Conservation (phyloP, 148 eudicot genomes). For the Oxyria digyna region DNA sequence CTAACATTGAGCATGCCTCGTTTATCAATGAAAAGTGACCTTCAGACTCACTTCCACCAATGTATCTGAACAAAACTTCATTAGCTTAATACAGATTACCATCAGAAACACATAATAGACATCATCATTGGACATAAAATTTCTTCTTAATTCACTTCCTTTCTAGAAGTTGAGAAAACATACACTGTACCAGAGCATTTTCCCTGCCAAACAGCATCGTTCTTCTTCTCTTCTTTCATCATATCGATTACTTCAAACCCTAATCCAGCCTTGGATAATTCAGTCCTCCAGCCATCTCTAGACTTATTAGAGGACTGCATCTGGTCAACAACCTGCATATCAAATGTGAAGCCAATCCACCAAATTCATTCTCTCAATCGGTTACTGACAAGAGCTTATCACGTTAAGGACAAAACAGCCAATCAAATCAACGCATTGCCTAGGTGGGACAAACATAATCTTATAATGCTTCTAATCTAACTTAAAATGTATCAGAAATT, state of each 20-base stretch:
- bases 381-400: not conserved
- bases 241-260: slow-evolving; percentile 45
- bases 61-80: slow-evolving; percentile 52
- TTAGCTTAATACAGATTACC: not conserved
- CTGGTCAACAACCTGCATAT: slow-evolving; percentile 69
- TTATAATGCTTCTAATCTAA: not conserved
- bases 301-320: slow-evolving; percentile 73
- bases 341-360: slow-evolving; percentile 7
- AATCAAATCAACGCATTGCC: not conserved
- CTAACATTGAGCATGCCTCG: slow-evolving; percentile 96
- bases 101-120: not conserved
- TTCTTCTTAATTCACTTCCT: not conserved
- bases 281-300: slow-evolving; percentile 69
- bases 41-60: slow-evolving; percentile 78
- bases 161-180: slow-evolving; percentile 19
- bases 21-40: slow-evolving; percentile 90
- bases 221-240: slow-evolving; percentile 63
- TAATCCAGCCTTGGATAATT: slow-evolving; percentile 58
- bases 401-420: not conserved
- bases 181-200: slow-evolving; percentile 99
- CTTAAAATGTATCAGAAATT: not conserved
- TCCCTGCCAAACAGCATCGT: slow-evolving; percentile 88
- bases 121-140: not conserved
- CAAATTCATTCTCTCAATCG: not conserved
- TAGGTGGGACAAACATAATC: not conserved